Evolutionary conservation across 2,329 filamentous ascomycete genomes (phyloP).

Genomic region (Graphiopsis chlorocephala): DNA sequence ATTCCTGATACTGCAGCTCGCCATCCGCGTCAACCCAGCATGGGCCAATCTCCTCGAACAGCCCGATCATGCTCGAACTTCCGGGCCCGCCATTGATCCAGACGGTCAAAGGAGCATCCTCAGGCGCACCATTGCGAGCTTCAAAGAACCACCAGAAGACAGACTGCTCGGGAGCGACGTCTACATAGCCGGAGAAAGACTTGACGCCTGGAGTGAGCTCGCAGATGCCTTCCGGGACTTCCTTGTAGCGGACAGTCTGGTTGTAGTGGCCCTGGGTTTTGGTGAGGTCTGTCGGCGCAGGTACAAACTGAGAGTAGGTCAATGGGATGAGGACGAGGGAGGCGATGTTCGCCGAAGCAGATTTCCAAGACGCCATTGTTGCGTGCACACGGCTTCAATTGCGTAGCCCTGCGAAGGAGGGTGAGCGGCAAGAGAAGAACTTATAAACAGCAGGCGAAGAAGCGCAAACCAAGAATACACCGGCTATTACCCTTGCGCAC

Average conservation of each 20-base stretch:
- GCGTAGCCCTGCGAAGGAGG: not conserved
- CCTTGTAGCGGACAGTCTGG: slow-evolving; percentile 57
- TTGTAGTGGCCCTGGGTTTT: slow-evolving; percentile 45
- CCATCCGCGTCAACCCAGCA: slow-evolving; percentile 44
- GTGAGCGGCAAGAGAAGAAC: not conserved
- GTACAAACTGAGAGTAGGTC: slow-evolving; percentile 42
- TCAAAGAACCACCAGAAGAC: slow-evolving; percentile 60
- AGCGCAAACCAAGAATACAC: not conserved
- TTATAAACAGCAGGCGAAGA: not conserved
- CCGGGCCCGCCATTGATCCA: slow-evolving; percentile 64
- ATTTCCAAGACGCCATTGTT: not conserved
- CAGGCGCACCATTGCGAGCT: slow-evolving; percentile 46
- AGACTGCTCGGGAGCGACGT: slow-evolving; percentile 51
- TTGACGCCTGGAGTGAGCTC: slow-evolving; percentile 57
- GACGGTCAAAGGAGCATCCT: slow-evolving; percentile 56
- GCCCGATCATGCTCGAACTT: slow-evolving; percentile 56
- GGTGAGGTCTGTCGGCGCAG: slow-evolving; percentile 45
- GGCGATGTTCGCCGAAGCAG: not conserved
- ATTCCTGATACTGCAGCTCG: slow-evolving; percentile 57
- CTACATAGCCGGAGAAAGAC: slow-evolving; percentile 56
- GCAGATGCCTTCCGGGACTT: slow-evolving; percentile 55
- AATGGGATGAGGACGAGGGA: not conserved
- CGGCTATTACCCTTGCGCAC: not conserved
- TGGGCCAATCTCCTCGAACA: slow-evolving; percentile 50
- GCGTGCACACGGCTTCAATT: not conserved